These are phyloP conservation scores for Lyophyllum shimeji DNA, from an alignment of 768 basidiomycete genomes.

Conservation along the genomic window DNA sequence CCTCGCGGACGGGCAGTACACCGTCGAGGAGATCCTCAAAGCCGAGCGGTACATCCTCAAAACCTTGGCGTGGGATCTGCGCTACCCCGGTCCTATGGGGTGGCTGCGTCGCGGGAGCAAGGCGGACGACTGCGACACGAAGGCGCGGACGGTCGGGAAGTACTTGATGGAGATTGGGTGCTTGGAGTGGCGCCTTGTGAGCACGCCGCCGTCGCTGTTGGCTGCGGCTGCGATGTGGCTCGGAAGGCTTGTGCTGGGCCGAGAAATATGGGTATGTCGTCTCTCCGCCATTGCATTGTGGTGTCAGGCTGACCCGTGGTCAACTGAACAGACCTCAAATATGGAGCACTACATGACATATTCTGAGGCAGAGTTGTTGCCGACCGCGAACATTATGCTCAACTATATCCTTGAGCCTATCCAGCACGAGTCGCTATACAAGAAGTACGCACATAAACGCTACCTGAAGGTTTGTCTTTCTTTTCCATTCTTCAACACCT, in stretches of 20 bases:
- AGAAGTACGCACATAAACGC: constrained; percentile 86
- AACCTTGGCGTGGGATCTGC: constrained; percentile 83
- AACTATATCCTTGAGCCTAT: constrained; percentile 79
- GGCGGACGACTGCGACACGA: constrained; percentile 87
- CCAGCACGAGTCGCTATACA: constrained; percentile 75
- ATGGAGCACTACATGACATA: constrained; percentile 88
- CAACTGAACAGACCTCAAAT: constrained; percentile 63
- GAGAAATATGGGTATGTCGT: constrained; percentile 76
- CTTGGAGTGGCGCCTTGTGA: constrained; percentile 78
- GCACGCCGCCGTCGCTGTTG: constrained; percentile 71
- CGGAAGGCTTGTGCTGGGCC: constrained; percentile 74
- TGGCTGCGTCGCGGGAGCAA: constrained; percentile 90
- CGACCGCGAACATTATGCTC: constrained; percentile 83
- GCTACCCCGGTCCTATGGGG: constrained; percentile 86
- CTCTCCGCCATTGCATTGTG: too few relatives aligned
- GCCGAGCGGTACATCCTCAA: constrained; percentile 89
- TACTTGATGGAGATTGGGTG: constrained; percentile 87
- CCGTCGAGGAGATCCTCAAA: constrained; percentile 77
- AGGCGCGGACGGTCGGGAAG: constrained; percentile 85
- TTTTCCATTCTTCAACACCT: not conserved
- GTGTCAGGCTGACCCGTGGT: constrained; percentile 15
- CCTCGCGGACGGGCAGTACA: constrained; percentile 77
- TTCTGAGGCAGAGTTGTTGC: constrained; percentile 74
- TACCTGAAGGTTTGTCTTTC: constrained; percentile 68
- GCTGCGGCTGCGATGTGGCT: constrained; percentile 89